Percentiles rank a stretch among this genome's conserved stretches.
phyloP scores from a whole-genome alignment of 2,329 filamentous ascomycete species.

The Diaporthe batatas region DNA sequence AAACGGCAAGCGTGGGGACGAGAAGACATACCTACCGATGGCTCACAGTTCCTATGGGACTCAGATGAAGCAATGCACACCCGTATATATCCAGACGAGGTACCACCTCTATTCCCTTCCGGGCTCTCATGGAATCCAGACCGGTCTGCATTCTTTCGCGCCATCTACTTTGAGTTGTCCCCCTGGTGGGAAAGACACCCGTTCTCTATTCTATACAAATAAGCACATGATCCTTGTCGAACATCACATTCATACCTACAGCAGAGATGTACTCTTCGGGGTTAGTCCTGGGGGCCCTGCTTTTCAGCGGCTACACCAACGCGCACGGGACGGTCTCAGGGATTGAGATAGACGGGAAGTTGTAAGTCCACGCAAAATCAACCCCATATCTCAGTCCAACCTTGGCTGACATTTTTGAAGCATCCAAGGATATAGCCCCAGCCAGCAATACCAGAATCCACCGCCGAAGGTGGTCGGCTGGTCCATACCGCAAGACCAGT shows the following conservation, averaged over 20 bases:
- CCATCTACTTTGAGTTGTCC: background rate
- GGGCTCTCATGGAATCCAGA: background rate
- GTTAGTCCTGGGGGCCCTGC: background rate
- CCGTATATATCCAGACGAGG: background rate
- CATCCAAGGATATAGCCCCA: conserved; percentile 50
- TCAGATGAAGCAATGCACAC: conserved; percentile 13
- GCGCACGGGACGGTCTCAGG: conserved; percentile 31
- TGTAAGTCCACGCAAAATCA: background rate
- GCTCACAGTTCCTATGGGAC: background rate
- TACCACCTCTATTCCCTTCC: background rate
- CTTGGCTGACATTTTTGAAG: conserved; percentile 48
- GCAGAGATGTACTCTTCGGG: conserved; percentile 3
- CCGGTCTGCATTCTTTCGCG: conserved; percentile 4
- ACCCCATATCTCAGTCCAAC: background rate
- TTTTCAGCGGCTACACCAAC: conserved; percentile 2
- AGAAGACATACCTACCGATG: conserved; percentile 8
- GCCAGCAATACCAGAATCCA: conserved; percentile 48
- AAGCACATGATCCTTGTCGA: conserved; percentile 5
- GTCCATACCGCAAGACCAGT: conserved; percentile 49
- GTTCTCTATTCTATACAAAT: background rate
- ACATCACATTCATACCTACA: background rate
- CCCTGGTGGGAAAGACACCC: conserved; percentile 20
- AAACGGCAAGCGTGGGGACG: conserved; percentile 6
- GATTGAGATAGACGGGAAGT: conserved; percentile 23
- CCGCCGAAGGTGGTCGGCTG: conserved; percentile 49